Conservation (phyloP, 768 basidiomycete species). For the Mycena albidolilacea region DNA sequence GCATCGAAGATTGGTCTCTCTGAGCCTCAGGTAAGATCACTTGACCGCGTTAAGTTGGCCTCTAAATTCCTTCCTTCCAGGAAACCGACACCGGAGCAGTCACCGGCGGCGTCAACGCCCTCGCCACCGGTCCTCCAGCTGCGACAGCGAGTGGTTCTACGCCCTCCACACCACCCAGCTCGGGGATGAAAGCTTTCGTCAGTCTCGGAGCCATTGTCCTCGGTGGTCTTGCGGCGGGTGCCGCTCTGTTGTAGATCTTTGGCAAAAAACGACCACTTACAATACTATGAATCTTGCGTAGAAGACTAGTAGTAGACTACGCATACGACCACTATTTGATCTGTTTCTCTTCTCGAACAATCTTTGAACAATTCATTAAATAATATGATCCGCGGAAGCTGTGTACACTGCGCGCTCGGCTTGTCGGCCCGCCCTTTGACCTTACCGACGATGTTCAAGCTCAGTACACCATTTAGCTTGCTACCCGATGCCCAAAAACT, state of each 20-base stretch:
- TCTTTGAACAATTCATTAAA: too few relatives aligned
- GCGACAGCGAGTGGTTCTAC: constrained; percentile 38
- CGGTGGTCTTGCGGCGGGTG: constrained; percentile 36
- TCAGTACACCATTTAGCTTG: constrained; percentile 83
- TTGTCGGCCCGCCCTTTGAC: constrained; percentile 8
- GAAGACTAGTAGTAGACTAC: constrained; percentile 1
- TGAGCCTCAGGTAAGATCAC: constrained; percentile 52
- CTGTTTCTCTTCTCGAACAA: too few relatives aligned
- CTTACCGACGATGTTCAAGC: constrained; percentile 50
- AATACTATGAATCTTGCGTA: constrained; percentile 11
- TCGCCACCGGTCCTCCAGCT: constrained; percentile 50
- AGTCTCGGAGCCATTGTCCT: constrained; percentile 30
- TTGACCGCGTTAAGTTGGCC: neutral
- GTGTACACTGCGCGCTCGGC: neutral
- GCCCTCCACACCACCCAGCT: constrained; percentile 33
- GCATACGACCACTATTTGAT: neutral
- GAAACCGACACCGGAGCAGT: constrained; percentile 56
- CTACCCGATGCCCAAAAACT: constrained; percentile 92
- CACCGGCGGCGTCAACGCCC: constrained; percentile 58
- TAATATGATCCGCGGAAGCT: neutral
- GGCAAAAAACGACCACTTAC: neutral
- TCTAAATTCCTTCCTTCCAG: constrained; percentile 31
- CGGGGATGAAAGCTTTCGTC: constrained; percentile 31
- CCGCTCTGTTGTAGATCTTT: constrained; percentile 30
- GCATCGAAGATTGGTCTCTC: constrained; percentile 54